These are phyloP conservation scores for Sistotremastrum suecicum DNA, from an alignment of 768 basidiomycete species.

Conservation along the genomic window DNA sequence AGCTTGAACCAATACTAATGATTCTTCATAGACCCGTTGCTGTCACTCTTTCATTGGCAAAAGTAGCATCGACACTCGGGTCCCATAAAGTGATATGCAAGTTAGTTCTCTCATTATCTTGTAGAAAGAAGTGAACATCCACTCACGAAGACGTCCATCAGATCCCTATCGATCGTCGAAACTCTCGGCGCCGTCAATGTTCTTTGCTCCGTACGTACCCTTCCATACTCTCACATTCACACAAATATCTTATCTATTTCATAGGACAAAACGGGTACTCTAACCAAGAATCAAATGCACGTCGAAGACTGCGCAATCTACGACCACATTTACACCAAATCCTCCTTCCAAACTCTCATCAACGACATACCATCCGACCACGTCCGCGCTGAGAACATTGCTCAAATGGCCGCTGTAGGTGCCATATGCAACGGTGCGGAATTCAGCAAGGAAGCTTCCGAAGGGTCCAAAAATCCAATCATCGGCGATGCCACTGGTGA, in stretches of 20 bases:
- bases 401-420: slow-evolving; percentile 24
- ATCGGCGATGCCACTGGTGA: slow-evolving; percentile 45
- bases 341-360: background rate
- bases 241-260: too few relatives aligned
- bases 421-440: slow-evolving; percentile 37
- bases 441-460: slow-evolving; percentile 18
- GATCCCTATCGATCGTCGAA: slow-evolving; percentile 39
- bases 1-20: slow-evolving; percentile 16
- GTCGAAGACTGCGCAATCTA: slow-evolving; percentile 31
- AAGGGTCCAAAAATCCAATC: slow-evolving; percentile 18
- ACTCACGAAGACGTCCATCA: slow-evolving; percentile 33
- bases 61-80: slow-evolving; percentile 30
- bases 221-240: too few relatives aligned
- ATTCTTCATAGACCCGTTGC: slow-evolving; percentile 20
- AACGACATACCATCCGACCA: slow-evolving; percentile 2
- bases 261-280: slow-evolving; percentile 42
- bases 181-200: slow-evolving; percentile 38
- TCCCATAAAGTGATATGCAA: slow-evolving; percentile 39
- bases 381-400: slow-evolving; percentile 5
- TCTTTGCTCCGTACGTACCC: slow-evolving; percentile 26
- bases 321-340: slow-evolving; percentile 15
- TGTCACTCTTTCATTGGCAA: slow-evolving; percentile 38
- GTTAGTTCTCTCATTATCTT: background rate
- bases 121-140: slow-evolving; percentile 31
- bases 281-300: slow-evolving; percentile 37